Base-by-base conservation (phyloP, 495 filamentous ascomycete species). In the Aspergillus homomorphus region DNA sequence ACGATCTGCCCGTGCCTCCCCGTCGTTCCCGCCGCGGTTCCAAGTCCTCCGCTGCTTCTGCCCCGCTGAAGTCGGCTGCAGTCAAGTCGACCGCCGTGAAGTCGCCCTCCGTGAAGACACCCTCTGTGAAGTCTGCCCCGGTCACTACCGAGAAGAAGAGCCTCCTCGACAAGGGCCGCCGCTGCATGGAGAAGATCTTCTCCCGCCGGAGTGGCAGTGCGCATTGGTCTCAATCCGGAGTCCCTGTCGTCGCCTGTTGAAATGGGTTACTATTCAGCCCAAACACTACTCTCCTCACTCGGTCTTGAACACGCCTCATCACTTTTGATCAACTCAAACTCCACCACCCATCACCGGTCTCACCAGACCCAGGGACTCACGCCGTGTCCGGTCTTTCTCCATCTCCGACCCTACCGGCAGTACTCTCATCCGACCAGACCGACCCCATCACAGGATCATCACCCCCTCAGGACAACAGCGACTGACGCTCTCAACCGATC, bases 151-250 rank as follows among this genome's bases (percentile, higher is more conserved):
- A 51, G 48, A 51, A 51, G 23, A 28, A 24, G 23, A 51, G 48
- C 24, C 48, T 51, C 23, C 48, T 51, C 23, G 48, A 51, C 48
- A 51, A 51, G 24, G 48, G 48, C 15, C 48, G 48, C 48, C 24
- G 18, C 23, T 51, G 48, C 48, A 28, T 51, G 48, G 48, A 51
- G 48, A 51, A 51, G 48, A 51, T 51, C 23, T 51, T 51, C 23
- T 28, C 48, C 5, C 48, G 48, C 24, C 48, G 48, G 15, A 51
- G 19, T 18, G 48, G 22, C 23, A 38, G 12, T 38, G 48, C 15
- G 24, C 48, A 51, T 23, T 51, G 24, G 48, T 24, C 48, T 51
- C 48, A 51, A 28, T 51, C 48, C 20, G 23, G 48, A 14, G 24
- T 51, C 15, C 15, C 48, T 1, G 48, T 51, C 12, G 48, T 51